Conservation (phyloP, 768 basidiomycete genomes). For the Melanogaster broomeanus region DNA sequence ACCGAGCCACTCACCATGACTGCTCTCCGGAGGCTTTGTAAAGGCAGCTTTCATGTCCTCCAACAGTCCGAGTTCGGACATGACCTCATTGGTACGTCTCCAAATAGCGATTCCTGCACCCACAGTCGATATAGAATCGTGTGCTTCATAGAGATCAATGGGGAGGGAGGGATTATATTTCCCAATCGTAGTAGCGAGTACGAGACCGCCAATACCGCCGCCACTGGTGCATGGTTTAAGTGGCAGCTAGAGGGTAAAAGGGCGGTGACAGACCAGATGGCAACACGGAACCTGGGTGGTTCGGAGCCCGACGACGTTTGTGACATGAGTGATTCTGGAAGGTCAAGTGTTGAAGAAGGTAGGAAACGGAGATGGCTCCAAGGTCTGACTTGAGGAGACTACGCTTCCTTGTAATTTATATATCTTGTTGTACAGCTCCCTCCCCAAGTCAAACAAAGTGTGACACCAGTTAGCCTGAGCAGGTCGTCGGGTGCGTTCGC, state of each 20-base stretch:
- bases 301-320: neutral
- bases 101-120: slow-evolving; percentile 49
- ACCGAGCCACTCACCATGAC: slow-evolving; percentile 6
- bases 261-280: slow-evolving; percentile 9
- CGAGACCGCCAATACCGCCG: slow-evolving; percentile 47
- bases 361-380: too few relatives aligned
- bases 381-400: too few relatives aligned
- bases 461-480: too few relatives aligned
- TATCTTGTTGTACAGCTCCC: too few relatives aligned
- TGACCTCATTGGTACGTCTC: slow-evolving; percentile 46
- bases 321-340: too few relatives aligned
- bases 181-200: slow-evolving; percentile 42
- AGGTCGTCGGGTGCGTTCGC: too few relatives aligned
- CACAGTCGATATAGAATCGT: slow-evolving; percentile 37
- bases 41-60: slow-evolving; percentile 30
- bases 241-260: neutral
- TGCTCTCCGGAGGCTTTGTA: slow-evolving; percentile 8
- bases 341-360: too few relatives aligned
- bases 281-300: slow-evolving; percentile 8
- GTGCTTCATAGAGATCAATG: slow-evolving; percentile 50
- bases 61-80: slow-evolving; percentile 44
- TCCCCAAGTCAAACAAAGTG: too few relatives aligned
- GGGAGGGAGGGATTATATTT: slow-evolving; percentile 32
- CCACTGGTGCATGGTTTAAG: slow-evolving; percentile 21
- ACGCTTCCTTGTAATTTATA: too few relatives aligned